These are phyloP conservation scores for Orychophragmus violaceus DNA, from an alignment of 345 rosid genomes.

Conservation along the genomic window DNA sequence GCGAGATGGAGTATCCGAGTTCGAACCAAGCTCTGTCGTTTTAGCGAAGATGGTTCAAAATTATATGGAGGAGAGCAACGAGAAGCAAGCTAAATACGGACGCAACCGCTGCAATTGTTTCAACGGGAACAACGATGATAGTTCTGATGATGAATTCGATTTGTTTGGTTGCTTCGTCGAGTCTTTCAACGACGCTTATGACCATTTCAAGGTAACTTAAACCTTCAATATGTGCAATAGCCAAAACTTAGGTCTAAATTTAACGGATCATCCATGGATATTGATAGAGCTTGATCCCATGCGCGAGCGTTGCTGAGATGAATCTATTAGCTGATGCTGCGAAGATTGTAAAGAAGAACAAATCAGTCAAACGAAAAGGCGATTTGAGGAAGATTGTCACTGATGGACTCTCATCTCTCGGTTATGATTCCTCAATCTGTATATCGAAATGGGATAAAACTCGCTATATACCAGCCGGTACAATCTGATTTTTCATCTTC, in stretches of 20 bases:
- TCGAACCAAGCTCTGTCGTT: conserved; percentile 60
- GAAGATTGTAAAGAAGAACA: conserved; percentile 67
- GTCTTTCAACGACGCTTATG: conserved; percentile 39
- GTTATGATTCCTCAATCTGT: conserved; percentile 72
- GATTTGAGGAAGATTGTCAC: conserved; percentile 53
- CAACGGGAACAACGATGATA: conserved; percentile 58
- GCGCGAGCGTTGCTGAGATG: conserved; percentile 56
- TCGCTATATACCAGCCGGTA: conserved; percentile 69
- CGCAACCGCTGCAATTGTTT: conserved; percentile 86
- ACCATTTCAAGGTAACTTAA: conserved; percentile 56
- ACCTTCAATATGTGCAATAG: not conserved
- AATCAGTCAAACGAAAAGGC: conserved; percentile 52
- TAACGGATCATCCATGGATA: conserved; percentile 1
- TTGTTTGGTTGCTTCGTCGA: conserved; percentile 41
- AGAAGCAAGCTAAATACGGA: conserved; percentile 56
- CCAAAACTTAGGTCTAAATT: not conserved
- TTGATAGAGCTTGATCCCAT: conserved; percentile 60
- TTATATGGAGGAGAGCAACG: conserved; percentile 66
- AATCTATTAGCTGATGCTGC: conserved; percentile 60
- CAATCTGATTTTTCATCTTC: conserved; percentile 1
- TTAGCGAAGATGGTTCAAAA: conserved; percentile 77
- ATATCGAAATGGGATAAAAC: conserved; percentile 86
- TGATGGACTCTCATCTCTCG: conserved; percentile 49
- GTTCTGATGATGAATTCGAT: conserved; percentile 81
- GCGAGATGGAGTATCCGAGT: conserved; percentile 31